Evolutionary conservation across 2,329 filamentous ascomycete genomes (phyloP).

Genomic region (Pyrenophora seminiperda): DNA sequence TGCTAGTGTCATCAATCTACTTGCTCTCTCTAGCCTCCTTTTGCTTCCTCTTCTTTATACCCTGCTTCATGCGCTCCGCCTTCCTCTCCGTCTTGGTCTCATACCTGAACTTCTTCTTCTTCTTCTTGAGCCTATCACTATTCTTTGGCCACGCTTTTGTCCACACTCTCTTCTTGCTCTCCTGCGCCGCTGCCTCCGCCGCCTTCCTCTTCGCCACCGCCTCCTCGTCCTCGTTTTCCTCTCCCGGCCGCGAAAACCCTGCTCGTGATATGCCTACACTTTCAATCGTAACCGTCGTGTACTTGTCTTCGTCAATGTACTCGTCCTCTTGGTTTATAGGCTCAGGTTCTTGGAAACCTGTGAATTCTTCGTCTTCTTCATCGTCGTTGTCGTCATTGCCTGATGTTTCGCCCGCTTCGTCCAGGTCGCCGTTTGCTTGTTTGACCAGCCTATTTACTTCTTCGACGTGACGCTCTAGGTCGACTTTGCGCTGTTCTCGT

Average conservation of each 20-base stretch:
- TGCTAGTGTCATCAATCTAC: not conserved
- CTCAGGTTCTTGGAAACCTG: conserved; percentile 55
- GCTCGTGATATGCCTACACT: conserved; percentile 79
- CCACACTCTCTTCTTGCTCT: conserved; percentile 58
- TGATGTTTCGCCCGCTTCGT: conserved; percentile 46
- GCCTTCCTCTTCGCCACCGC: conserved; percentile 21
- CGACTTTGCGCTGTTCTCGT: conserved; percentile 78
- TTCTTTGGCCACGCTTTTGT: conserved; percentile 60
- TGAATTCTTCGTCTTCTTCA: conserved; percentile 64
- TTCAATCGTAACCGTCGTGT: conserved; percentile 93
- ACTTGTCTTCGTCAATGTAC: conserved; percentile 95
- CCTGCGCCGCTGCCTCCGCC: conserved; percentile 48
- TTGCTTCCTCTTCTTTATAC: conserved; percentile 71
- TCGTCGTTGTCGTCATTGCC: conserved; percentile 48
- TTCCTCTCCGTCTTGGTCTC: conserved; percentile 84
- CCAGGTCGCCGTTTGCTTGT: conserved; percentile 57
- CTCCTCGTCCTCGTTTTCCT: conserved; percentile 26
- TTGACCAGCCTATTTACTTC: conserved; percentile 73
- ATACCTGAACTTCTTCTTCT: conserved; percentile 91
- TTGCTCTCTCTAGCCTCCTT: conserved; percentile 60
- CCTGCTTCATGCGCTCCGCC: conserved; percentile 64
- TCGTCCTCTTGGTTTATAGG: conserved; percentile 82
- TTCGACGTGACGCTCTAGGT: conserved; percentile 81
- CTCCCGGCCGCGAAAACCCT: conserved; percentile 65
- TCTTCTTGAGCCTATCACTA: conserved; percentile 65